Evolutionary conservation across 2,329 filamentous ascomycete species (phyloP).

Genomic region (Aspergillus niger): DNA sequence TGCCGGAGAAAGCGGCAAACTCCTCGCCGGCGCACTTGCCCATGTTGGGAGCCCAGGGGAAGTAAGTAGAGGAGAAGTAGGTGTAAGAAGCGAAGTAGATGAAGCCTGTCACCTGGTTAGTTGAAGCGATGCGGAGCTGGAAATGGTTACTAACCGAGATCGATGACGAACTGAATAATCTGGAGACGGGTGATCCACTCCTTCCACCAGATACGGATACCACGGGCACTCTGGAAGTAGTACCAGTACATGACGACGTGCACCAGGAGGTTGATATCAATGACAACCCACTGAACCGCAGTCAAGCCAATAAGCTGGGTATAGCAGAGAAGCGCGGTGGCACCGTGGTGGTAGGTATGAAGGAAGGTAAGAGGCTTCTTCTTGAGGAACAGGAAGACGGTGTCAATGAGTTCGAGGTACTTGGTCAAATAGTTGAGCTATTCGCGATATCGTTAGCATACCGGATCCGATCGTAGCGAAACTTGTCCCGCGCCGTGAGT

Average conservation of each 20-base stretch:
- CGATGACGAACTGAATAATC: slow-evolving; percentile 95
- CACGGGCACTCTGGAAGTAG: slow-evolving; percentile 98
- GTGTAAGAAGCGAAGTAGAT: slow-evolving; percentile 99
- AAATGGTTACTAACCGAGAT: slow-evolving; percentile 69
- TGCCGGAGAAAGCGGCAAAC: slow-evolving; percentile 90
- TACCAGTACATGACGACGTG: slow-evolving; percentile 99
- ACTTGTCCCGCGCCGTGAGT: not conserved
- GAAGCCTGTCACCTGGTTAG: slow-evolving; percentile 65
- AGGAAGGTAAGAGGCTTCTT: slow-evolving; percentile 99
- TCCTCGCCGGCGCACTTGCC: slow-evolving; percentile 93
- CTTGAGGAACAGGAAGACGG: slow-evolving; percentile 96
- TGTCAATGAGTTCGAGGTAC: slow-evolving; percentile 93
- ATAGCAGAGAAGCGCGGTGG: slow-evolving; percentile 95
- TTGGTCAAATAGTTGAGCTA: slow-evolving; percentile 98
- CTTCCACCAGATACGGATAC: slow-evolving; percentile 98
- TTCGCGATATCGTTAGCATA: not conserved
- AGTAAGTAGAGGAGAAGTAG: slow-evolving; percentile 94
- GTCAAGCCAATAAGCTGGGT: slow-evolving; percentile 93
- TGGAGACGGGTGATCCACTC: slow-evolving; percentile 98
- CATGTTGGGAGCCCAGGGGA: slow-evolving; percentile 75
- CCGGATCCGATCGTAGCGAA: slow-evolving; percentile 40
- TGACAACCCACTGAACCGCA: slow-evolving; percentile 91
- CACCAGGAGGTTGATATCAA: slow-evolving; percentile 86
- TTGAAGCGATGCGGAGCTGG: slow-evolving; percentile 12
- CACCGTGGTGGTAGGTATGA: slow-evolving; percentile 98